Evolutionary conservation across 352 stramenopile species (phyloP).

Genomic region (Globisporangium alternatum): DNA sequence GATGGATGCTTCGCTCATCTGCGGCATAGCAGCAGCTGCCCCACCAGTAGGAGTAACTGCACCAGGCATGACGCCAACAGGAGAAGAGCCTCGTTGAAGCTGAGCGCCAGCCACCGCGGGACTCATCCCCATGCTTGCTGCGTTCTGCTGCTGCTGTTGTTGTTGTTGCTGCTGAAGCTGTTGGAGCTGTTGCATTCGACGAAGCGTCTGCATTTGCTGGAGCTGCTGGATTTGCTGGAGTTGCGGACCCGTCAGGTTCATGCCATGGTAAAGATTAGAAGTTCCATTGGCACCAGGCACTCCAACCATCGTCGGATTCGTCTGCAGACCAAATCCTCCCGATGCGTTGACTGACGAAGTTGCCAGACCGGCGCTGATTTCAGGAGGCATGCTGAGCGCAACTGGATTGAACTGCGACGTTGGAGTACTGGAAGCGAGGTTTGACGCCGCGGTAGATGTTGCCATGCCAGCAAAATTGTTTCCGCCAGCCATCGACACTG

Average conservation of each 20-base stretch:
- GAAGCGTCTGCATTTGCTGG: slow-evolving; percentile 67
- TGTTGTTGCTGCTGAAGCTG: slow-evolving; percentile 30
- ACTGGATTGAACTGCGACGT: slow-evolving; percentile 44
- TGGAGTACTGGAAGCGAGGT: slow-evolving; percentile 18
- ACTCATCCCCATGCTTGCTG: slow-evolving; percentile 19
- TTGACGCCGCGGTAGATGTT: slow-evolving; percentile 29
- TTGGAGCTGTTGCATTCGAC: slow-evolving; percentile 29
- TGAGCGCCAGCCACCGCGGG: slow-evolving; percentile 12
- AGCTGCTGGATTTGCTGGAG: slow-evolving; percentile 82
- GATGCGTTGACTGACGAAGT: slow-evolving; percentile 29
- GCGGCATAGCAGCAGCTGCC: slow-evolving; percentile 48
- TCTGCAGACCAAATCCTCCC: slow-evolving; percentile 36
- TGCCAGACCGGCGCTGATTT: slow-evolving; percentile 47
- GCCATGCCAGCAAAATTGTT: slow-evolving; percentile 21
- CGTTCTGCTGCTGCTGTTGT: slow-evolving; percentile 26
- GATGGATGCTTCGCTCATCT: slow-evolving; percentile 78
- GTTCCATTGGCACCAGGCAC: slow-evolving; percentile 27
- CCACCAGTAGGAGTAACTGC: slow-evolving; percentile 26
- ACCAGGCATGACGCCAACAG: slow-evolving; percentile 17
- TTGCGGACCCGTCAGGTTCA: slow-evolving; percentile 74
- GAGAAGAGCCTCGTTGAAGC: slow-evolving; percentile 12
- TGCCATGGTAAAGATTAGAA: slow-evolving; percentile 66
- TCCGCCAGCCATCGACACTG: slow-evolving; percentile 8
- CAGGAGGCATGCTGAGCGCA: slow-evolving; percentile 68
- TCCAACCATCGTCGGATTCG: slow-evolving; percentile 36